Evolutionary conservation across 2,329 filamentous ascomycete genomes (phyloP).

Genomic region (Leptoxyphium fumago): DNA sequence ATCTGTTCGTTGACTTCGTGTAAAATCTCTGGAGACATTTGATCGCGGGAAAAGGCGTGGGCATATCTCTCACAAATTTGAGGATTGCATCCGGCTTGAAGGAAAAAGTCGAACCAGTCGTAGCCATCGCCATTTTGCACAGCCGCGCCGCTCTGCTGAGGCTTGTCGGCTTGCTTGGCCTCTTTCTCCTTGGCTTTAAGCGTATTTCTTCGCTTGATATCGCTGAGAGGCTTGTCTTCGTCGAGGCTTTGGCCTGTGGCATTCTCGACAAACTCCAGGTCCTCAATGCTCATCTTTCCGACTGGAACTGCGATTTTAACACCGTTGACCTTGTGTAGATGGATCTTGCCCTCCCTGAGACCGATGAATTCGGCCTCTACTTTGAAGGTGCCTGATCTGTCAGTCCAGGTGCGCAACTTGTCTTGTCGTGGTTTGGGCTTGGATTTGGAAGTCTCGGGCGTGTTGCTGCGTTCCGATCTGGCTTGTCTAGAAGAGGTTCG

Average conservation of each 20-base stretch:
- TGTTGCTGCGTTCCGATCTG: conserved; percentile 53
- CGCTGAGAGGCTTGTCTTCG: conserved; percentile 84
- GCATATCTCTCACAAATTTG: conserved; percentile 91
- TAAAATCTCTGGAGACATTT: conserved; percentile 88
- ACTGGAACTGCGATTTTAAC: conserved; percentile 97
- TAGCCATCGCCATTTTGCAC: conserved; percentile 62
- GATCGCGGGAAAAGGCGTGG: conserved; percentile 75
- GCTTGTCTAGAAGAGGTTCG: conserved; percentile 4
- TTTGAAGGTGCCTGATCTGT: conserved; percentile 88
- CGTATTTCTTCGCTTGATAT: conserved; percentile 47
- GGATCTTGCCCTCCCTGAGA: conserved; percentile 88
- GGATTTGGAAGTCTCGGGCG: conserved; percentile 31
- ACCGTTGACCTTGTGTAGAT: conserved; percentile 93
- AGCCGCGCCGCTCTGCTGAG: conserved; percentile 40
- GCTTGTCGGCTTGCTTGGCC: conserved; percentile 13
- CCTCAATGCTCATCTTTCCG: conserved; percentile 86
- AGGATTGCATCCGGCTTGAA: conserved; percentile 79
- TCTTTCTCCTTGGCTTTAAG: conserved; percentile 41
- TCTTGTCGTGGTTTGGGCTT: conserved; percentile 70
- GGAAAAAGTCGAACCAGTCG: conserved; percentile 98
- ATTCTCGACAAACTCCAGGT: conserved; percentile 87
- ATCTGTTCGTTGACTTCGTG: conserved; percentile 76
- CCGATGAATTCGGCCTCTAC: conserved; percentile 95
- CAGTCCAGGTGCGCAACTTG: conserved; percentile 86
- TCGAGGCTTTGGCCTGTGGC: conserved; percentile 74